phyloP scores from a whole-genome alignment of 169 alveolate genomes.

The Cryptosporidium parvum region DNA sequence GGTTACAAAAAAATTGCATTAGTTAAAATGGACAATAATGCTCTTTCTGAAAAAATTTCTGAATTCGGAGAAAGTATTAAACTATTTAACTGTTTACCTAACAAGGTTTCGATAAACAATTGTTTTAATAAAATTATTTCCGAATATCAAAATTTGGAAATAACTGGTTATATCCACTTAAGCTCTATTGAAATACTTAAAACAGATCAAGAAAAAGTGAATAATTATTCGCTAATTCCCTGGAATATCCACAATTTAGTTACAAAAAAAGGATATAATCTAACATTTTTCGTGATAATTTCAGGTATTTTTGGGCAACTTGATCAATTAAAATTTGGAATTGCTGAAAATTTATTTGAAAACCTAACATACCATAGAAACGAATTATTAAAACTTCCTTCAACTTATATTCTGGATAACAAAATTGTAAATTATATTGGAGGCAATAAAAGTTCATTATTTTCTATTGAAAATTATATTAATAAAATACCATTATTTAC shows the following conservation, averaged over 20 bases:
- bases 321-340: neutral
- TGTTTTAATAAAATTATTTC: slow-evolving; percentile 7
- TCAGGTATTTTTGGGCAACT: neutral
- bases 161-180: slow-evolving; percentile 38
- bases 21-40: slow-evolving; percentile 1
- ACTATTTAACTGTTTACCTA: neutral
- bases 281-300: slow-evolving; percentile 29
- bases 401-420: slow-evolving; percentile 17
- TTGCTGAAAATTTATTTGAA: slow-evolving; percentile 15
- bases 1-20: slow-evolving; percentile 35
- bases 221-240: neutral
- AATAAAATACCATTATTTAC: neutral
- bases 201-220: neutral
- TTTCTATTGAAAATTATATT: neutral
- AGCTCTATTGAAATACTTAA: neutral
- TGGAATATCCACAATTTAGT: slow-evolving; percentile 43
- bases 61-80: slow-evolving; percentile 4
- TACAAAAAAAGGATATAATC: slow-evolving; percentile 2
- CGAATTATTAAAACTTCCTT: slow-evolving; percentile 16
- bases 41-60: neutral
- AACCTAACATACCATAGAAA: slow-evolving; percentile 21
- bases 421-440: neutral
- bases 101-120: slow-evolving; percentile 8
- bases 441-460: neutral
- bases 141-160: neutral